phyloP scores from a whole-genome alignment of 225 moss, liverwort and hornwort genomes.

The Ulota crispa region DNA sequence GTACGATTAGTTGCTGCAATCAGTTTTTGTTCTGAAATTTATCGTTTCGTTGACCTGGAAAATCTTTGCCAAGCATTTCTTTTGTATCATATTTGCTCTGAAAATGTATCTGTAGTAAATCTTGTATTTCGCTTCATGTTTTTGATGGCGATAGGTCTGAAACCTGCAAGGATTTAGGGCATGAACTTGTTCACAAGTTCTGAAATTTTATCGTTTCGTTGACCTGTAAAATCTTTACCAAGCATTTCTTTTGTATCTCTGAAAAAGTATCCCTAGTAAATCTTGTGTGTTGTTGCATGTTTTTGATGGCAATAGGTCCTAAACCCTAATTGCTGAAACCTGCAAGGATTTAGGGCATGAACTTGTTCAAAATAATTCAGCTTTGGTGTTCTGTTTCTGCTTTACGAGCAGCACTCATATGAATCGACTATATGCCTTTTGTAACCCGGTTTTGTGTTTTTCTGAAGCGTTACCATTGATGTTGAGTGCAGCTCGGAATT shows the following conservation, averaged over 20 bases:
- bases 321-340: background rate
- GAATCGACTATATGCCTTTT: background rate
- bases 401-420: background rate
- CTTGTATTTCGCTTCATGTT: background rate
- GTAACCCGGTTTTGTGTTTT: background rate
- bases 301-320: background rate
- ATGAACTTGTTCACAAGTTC: background rate
- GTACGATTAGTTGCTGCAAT: background rate
- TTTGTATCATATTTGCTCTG: background rate
- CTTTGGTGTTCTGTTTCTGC: background rate
- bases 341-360: background rate
- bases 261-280: background rate
- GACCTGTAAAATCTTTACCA: too few species aligned
- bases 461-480: conserved; percentile 4
- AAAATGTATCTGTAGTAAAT: background rate
- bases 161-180: background rate
- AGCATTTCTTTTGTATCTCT: background rate
- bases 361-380: background rate
- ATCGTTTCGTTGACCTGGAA: background rate
- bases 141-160: background rate
- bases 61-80: background rate
- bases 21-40: background rate
- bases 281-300: background rate
- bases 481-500: conserved; percentile 80
- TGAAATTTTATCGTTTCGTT: background rate